A percentile compares a stretch with the other conserved stretches of the same genome.
Evolutionary conservation across 2,329 filamentous ascomycete species (phyloP).

Genomic region (Colletotrichum melonis): DNA sequence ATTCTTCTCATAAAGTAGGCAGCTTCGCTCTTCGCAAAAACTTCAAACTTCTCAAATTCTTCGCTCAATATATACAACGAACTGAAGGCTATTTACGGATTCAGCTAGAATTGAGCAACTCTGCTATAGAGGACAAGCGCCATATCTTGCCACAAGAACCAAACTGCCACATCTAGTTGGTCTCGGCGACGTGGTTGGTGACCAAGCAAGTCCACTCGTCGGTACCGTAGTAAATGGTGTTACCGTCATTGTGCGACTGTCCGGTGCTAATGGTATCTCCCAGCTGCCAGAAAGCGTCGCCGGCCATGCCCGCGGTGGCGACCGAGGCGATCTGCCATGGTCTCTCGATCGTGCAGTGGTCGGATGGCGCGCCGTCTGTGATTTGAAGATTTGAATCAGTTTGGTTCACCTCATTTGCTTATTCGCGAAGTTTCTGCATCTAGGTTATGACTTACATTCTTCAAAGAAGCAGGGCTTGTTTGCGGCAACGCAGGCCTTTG

Average conservation of each 20-base stretch:
- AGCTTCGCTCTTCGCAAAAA: not conserved
- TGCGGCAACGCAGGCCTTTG: constrained; percentile 41
- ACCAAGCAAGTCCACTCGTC: constrained; percentile 57
- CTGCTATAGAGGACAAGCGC: no score
- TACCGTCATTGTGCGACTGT: constrained; percentile 54
- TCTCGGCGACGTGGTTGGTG: constrained; percentile 51
- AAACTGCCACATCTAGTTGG: not conserved
- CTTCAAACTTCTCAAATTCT: not conserved
- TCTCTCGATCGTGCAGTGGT: constrained; percentile 55
- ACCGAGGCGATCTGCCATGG: constrained; percentile 55
- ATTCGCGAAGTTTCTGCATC: no score
- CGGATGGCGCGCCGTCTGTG: constrained; percentile 39
- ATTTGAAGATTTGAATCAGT: not conserved
- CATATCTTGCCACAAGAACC: not conserved
- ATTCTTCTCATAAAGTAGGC: not conserved
- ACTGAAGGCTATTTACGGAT: constrained; percentile 4
- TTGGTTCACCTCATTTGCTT: no score
- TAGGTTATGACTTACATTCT: constrained; percentile 43
- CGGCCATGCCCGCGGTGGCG: constrained; percentile 45
- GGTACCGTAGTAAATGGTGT: constrained; percentile 56
- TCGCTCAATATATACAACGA: constrained; percentile 13
- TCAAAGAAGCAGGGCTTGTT: constrained; percentile 47
- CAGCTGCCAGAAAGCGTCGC: constrained; percentile 54
- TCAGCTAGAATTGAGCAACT: not conserved
- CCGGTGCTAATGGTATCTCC: constrained; percentile 55